Percentiles rank a stretch among this genome's conserved stretches.
phyloP scores from a whole-genome alignment of 2,329 filamentous ascomycete genomes.

The Xylariaceae sp. region DNA sequence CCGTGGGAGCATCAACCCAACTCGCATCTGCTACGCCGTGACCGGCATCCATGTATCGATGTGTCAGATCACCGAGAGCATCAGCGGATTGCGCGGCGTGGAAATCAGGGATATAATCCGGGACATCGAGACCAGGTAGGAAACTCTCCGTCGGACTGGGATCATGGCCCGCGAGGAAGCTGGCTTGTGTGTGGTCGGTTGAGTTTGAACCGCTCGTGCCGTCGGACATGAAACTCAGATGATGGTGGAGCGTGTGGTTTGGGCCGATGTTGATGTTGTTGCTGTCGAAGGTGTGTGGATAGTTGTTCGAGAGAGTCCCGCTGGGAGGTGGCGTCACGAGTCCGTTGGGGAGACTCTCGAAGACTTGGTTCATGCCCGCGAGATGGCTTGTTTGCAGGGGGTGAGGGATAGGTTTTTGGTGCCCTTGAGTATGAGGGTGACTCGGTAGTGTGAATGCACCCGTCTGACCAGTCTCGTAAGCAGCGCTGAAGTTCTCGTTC shows the following conservation, averaged over 20 bases:
- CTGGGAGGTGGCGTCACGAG: slow-evolving; percentile 54
- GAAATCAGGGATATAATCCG: slow-evolving; percentile 18
- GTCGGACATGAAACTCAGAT: slow-evolving; percentile 37
- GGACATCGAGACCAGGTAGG: slow-evolving; percentile 27
- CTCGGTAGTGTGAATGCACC: slow-evolving; percentile 19
- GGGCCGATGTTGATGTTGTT: slow-evolving; percentile 21
- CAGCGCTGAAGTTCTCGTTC: slow-evolving; percentile 51
- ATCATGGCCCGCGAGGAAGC: slow-evolving; percentile 10
- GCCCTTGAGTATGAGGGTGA: slow-evolving; percentile 17
- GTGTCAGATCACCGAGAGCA: slow-evolving; percentile 14
- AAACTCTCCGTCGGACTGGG: slow-evolving; percentile 26
- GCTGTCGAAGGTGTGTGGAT: slow-evolving; percentile 40
- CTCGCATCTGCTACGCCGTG: slow-evolving; percentile 10
- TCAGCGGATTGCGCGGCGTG: slow-evolving; percentile 4
- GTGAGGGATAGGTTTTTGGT: slow-evolving; percentile 18
- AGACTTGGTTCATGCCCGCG: slow-evolving; percentile 32
- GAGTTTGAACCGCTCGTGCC: slow-evolving; percentile 29
- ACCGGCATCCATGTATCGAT: slow-evolving; percentile 10
- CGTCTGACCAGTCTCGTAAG: slow-evolving; percentile 39
- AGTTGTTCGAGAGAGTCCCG: slow-evolving; percentile 45
- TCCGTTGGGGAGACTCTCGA: slow-evolving; percentile 47
- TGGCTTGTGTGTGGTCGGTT: slow-evolving; percentile 25
- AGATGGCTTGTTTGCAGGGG: slow-evolving; percentile 19
- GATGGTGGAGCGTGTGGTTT: slow-evolving; percentile 26
- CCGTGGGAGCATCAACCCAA: slow-evolving; percentile 21